A percentile compares a stretch with the other conserved stretches of the same genome.
These are phyloP conservation scores for Erigeron canadensis DNA, from an alignment of 129 eudicot species.

Conservation along the genomic window DNA sequence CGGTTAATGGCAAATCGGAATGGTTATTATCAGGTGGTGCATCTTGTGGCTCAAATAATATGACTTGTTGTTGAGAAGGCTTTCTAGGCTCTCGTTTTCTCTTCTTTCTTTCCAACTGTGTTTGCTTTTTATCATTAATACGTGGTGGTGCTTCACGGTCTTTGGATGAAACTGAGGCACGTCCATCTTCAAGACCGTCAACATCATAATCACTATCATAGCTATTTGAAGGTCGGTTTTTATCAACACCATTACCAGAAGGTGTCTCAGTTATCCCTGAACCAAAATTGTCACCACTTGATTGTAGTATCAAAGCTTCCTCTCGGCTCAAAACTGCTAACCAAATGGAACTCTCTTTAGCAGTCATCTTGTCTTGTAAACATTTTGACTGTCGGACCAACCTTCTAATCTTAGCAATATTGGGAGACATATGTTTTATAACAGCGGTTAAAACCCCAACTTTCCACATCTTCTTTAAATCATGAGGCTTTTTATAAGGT, in stretches of 20 bases:
- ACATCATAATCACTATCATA: slow-evolving; percentile 82
- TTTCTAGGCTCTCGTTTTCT: slow-evolving; percentile 32
- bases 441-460: slow-evolving; percentile 93
- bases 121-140: slow-evolving; percentile 18
- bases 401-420: slow-evolving; percentile 77
- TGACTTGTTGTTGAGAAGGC: slow-evolving; percentile 26
- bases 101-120: slow-evolving; percentile 12
- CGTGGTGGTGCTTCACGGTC: slow-evolving; percentile 23
- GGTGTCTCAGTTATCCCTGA: slow-evolving; percentile 64
- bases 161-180: slow-evolving; percentile 67
- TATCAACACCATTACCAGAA: slow-evolving; percentile 38
- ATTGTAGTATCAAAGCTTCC: slow-evolving; percentile 56
- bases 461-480: slow-evolving; percentile 92
- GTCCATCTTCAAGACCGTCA: slow-evolving; percentile 52
- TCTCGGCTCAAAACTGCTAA: slow-evolving; percentile 72
- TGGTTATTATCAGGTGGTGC: slow-evolving; percentile 33
- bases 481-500: slow-evolving; percentile 95
- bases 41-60: slow-evolving; percentile 32
- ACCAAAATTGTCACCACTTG: slow-evolving; percentile 63
- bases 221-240: slow-evolving; percentile 53
- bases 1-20: slow-evolving; percentile 12
- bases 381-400: slow-evolving; percentile 34
- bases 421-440: slow-evolving; percentile 94
- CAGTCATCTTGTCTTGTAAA: slow-evolving; percentile 16
- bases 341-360: slow-evolving; percentile 51